These are phyloP conservation scores for Carex kokanica DNA, from an alignment of 176 grass and related monocot species.

Conservation along the genomic window DNA sequence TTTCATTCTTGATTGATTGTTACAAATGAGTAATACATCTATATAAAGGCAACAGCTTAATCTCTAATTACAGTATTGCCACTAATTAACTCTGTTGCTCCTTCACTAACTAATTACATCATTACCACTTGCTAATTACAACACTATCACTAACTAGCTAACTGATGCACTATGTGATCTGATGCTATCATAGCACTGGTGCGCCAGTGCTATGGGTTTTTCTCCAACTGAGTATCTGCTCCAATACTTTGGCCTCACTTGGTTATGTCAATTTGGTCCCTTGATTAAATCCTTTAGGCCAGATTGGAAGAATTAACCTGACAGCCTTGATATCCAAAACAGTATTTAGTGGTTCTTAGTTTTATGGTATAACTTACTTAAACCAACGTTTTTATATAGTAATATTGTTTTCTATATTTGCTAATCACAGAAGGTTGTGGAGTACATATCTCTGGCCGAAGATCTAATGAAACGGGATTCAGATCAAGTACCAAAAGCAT, in stretches of 20 bases:
- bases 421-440: constrained; percentile 56
- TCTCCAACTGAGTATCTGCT: no score
- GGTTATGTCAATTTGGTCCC: neutral
- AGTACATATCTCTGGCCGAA: constrained; percentile 51
- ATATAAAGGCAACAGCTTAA: no score
- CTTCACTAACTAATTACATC: no score
- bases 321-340: neutral
- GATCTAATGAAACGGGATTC: constrained; percentile 51
- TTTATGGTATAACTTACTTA: neutral
- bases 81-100: no score
- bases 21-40: no score
- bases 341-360: neutral
- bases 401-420: constrained; percentile 23
- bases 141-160: no score
- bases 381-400: neutral
- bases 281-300: neutral
- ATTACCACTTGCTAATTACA: no score
- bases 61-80: no score
- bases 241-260: neutral
- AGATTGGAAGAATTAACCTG: neutral
- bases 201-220: no score
- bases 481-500: constrained; percentile 47
- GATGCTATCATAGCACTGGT: no score
- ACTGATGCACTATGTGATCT: no score
- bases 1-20: no score